Conservation (phyloP, 805 yeast genomes). For the Saccharomycopsis sp. region DNA sequence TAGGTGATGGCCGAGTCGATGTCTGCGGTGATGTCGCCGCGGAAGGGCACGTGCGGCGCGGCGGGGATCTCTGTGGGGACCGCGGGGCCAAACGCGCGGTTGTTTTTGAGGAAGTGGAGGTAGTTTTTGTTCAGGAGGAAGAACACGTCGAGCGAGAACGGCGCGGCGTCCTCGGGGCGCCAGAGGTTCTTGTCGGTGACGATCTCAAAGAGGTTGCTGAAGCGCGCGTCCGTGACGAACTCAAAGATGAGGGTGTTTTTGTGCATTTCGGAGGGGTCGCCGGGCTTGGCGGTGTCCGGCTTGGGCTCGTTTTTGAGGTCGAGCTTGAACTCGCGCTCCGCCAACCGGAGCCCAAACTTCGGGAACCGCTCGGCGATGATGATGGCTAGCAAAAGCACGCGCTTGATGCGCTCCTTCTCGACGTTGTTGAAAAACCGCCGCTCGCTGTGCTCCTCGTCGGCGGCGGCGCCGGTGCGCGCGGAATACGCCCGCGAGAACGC, state of each 20-base stretch:
- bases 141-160: slow-evolving; percentile 15
- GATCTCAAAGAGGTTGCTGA: slow-evolving; percentile 34
- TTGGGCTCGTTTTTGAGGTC: slow-evolving; percentile 22
- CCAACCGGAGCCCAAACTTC: slow-evolving; percentile 48
- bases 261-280: too few relatives aligned
- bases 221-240: slow-evolving; percentile 34
- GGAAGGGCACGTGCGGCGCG: slow-evolving; percentile 21
- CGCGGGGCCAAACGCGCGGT: not conserved
- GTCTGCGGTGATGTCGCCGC: slow-evolving; percentile 48
- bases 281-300: too few relatives aligned
- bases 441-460: not conserved
- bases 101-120: not conserved
- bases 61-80: too few relatives aligned
- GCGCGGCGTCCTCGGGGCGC: not conserved
- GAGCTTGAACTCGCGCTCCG: slow-evolving; percentile 39
- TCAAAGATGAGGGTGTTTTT: slow-evolving; percentile 17
- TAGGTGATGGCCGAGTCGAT: slow-evolving; percentile 53
- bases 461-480: not conserved
- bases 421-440: slow-evolving; percentile 26
- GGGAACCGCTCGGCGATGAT: slow-evolving; percentile 42
- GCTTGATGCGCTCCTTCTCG: slow-evolving; percentile 44
- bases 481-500: slow-evolving; percentile 9
- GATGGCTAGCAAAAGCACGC: slow-evolving; percentile 47
- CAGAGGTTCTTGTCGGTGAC: slow-evolving; percentile 31
- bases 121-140: slow-evolving; percentile 16